Evolutionary conservation across 345 rosid species (phyloP), one percentile per base, ranked within the genome.

Genomic region (Barbarea vulgaris): DNA sequence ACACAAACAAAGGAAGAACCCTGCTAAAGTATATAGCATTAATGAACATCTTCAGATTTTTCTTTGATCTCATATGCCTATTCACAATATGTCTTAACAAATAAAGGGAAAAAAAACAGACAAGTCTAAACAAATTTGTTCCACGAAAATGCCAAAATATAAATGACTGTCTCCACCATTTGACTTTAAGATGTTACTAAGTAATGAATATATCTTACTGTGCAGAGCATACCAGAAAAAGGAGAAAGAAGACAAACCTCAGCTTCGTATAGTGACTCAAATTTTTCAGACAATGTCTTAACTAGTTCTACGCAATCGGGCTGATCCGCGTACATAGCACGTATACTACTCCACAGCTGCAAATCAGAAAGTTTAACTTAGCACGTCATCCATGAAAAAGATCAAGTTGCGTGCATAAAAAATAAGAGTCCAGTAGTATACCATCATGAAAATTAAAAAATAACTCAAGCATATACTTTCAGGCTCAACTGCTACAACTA

Each of bases 291-390:
- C 77, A 95, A 85, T 59, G 82, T 87, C 60, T 83, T 87, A 50
- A 84, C 90, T 81, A 90, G 84, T 68, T 88, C 93, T 39, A 92
- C 77, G 81, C 85, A 81, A 79, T 90, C 93, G 27, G 89, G 80
- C 76, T 90, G 96, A 80, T 90, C 97, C 22, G 72, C 79, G 30
- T 81, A 92, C 46, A 91, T 92, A 66, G 74, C 53, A 51, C 67
- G 88, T 42, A 95, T 83, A 73, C 86, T 79, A 77, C 84, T 83
- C 97, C 99, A 92, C 48, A 95, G 77, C 99, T 95, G 96, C 83
- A 79, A 81, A 72, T 46, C 62, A 41, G 30, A 80, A 85, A 78
- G 53, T n/a, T 80, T 65, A 18, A 62, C 27, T 82, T 61, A 80
- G 79, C 56, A 76, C 24, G 72, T 54, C 59, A 64, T 54, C 47